phyloP scores from a whole-genome alignment of 1,284 basidiomycete genomes.

The Cryptococcus sp. region DNA sequence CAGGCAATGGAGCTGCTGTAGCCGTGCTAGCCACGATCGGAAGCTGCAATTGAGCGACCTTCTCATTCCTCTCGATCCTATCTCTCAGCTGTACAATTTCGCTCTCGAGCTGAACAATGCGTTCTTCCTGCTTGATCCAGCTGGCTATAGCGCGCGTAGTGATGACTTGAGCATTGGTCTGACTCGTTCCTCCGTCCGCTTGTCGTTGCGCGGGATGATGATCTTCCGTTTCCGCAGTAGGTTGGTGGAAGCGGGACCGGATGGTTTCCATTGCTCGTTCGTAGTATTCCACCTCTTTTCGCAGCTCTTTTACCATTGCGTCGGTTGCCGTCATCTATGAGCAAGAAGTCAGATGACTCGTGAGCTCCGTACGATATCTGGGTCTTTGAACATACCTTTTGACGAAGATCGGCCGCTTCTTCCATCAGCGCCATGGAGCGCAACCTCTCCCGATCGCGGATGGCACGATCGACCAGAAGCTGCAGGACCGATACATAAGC shows the following conservation, averaged over 20 bases:
- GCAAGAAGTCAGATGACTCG: constrained; percentile 1
- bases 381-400: constrained; percentile 57
- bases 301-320: constrained; percentile 58
- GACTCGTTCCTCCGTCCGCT: constrained; percentile 32
- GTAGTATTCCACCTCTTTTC: constrained; percentile 73
- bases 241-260: constrained; percentile 64
- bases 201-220: neutral
- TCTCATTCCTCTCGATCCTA: too few species aligned
- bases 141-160: constrained; percentile 69
- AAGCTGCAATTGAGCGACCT: neutral
- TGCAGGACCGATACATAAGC: neutral
- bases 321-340: constrained; percentile 63
- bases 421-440: constrained; percentile 75
- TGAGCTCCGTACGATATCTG: too few species aligned
- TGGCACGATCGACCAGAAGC: constrained; percentile 30
- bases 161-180: constrained; percentile 68
- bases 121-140: constrained; percentile 69
- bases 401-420: constrained; percentile 72
- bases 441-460: constrained; percentile 68
- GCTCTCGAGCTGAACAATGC: constrained; percentile 63
- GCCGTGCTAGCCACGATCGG: neutral
- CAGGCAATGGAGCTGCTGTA: constrained; percentile 14
- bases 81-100: constrained; percentile 39
- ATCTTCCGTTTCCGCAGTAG: neutral
- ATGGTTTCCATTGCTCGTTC: constrained; percentile 83